Evolutionary conservation across 1,284 basidiomycete species (phyloP), one percentile per base, ranked within the genome.

Genomic region (Rhodotorula sp.): DNA sequence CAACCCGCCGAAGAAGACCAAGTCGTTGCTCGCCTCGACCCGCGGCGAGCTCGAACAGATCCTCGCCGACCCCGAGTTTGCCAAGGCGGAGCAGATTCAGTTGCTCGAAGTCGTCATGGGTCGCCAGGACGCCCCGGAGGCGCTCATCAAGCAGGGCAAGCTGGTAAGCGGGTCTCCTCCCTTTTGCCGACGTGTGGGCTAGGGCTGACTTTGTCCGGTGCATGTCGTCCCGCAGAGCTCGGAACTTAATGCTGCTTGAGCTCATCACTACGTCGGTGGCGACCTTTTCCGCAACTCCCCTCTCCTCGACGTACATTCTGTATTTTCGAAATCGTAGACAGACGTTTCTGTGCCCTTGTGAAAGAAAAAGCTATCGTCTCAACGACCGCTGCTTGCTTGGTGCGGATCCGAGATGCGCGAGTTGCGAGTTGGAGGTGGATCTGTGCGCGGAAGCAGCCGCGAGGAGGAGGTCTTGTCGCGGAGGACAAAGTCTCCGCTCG

Each of bases 51-150:
- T 94, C 43, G 85, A 87, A 46, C 80, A 79, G 15, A 84, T 94
- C 39, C 84, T 94, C 65, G 83, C 86, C 23, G 84, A 89, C 77
- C 72, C 81, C 1, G 79, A 82, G 15, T 92, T 93, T 77, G 85
- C 83, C 1, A 84, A 78, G 49, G 87, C 88, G 6, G 83, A 87
- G 61, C 85, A 86, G 79, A 88, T 91, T 66, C 90, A 91, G 80
- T 83, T 93, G 48, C 88, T 93, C 14, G 91, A 93, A 81, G 85
- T 93, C 15, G 83, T 89, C 70, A 91, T 93, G 90, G 85, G 85
- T 54, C 85, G 85, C 74, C 83, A 86, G 46, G 92, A 93, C 81
- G 90, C 90, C 0, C 91, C 91, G 3, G 81, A 84, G 57, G 86
- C 87, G 46, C 82, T 93, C 70, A 83, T 85, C 79, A 81, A 82